Conservation (phyloP, 495 filamentous ascomycete genomes). For the Hypoxylon subgilvum region DNA sequence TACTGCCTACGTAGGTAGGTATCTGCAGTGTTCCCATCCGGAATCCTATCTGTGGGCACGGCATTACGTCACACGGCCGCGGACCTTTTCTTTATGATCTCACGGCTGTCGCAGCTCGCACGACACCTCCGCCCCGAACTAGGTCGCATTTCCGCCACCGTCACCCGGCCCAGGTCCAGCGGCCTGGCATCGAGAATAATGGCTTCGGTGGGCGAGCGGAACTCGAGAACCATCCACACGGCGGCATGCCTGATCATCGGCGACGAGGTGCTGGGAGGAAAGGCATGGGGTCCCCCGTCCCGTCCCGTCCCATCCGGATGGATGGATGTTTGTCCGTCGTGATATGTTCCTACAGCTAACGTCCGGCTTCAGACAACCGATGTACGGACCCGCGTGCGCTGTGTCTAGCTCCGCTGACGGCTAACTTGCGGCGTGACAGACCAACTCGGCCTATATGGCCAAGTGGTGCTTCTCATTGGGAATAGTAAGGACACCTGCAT, state of each 20-base stretch:
- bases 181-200: slow-evolving; percentile 51
- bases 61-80: background rate
- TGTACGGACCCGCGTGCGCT: slow-evolving; percentile 20
- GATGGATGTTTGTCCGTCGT: background rate
- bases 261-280: slow-evolving; percentile 95
- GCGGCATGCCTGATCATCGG: slow-evolving; percentile 95
- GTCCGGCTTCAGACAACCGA: slow-evolving; percentile 47
- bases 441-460: slow-evolving; percentile 89
- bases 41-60: background rate
- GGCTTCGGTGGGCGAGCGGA: slow-evolving; percentile 61
- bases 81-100: slow-evolving; percentile 64
- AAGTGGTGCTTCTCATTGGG: slow-evolving; percentile 92
- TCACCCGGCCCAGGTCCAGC: slow-evolving; percentile 34
- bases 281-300: slow-evolving; percentile 61
- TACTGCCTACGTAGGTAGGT: background rate
- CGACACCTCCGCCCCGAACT: slow-evolving; percentile 71
- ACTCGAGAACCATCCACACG: slow-evolving; percentile 75
- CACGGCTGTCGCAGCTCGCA: slow-evolving; percentile 72
- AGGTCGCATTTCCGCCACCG: slow-evolving; percentile 55
- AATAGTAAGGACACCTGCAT: slow-evolving; percentile 59
- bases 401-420: background rate
- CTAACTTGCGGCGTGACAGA: slow-evolving; percentile 55
- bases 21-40: background rate
- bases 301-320: no score
- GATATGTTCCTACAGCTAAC: slow-evolving; percentile 5